Conservation (phyloP, 2,329 filamentous ascomycete species). For the Nemania abortiva region DNA sequence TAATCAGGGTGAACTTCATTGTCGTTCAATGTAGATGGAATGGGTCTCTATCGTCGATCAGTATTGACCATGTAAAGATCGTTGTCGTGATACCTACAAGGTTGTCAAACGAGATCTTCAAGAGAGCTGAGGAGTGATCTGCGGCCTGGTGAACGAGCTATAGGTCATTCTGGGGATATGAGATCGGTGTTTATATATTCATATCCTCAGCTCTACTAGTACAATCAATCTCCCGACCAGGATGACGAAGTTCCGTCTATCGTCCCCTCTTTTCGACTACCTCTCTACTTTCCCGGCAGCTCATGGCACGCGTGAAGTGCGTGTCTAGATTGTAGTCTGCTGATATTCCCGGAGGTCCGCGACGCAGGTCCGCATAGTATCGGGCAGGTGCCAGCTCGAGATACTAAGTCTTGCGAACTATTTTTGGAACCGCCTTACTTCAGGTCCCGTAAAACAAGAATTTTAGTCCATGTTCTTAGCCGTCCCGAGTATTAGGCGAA, state of each 20-base stretch:
- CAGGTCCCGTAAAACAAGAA: conserved; percentile 8
- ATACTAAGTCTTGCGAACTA: conserved; percentile 8
- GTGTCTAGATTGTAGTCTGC: conserved; percentile 24
- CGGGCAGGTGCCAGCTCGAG: conserved; percentile 21
- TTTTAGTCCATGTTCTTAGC: neutral
- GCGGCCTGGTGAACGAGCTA: conserved; percentile 6
- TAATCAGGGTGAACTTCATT: conserved; percentile 43
- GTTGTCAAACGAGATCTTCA: conserved; percentile 20
- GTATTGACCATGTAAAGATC: conserved; percentile 4
- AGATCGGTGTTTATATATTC: conserved; percentile 31
- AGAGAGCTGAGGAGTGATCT: conserved; percentile 25
- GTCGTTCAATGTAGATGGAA: conserved; percentile 21
- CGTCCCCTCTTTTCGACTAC: conserved; percentile 15
- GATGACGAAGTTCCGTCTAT: conserved; percentile 25
- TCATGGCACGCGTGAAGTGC: neutral
- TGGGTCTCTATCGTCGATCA: neutral
- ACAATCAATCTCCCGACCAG: conserved; percentile 1
- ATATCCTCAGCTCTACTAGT: conserved; percentile 6
- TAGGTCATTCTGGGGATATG: conserved; percentile 3
- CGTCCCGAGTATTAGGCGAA: conserved; percentile 18
- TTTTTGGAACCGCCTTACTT: conserved; percentile 30
- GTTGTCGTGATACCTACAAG: conserved; percentile 7
- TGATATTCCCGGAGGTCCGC: conserved; percentile 16
- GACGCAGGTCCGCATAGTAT: conserved; percentile 31
- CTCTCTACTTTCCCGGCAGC: neutral